A percentile compares a stretch with the other conserved stretches of the same genome.
Evolutionary conservation across 2,329 filamentous ascomycete genomes (phyloP).

Genomic region (Sarocladium kiliense): DNA sequence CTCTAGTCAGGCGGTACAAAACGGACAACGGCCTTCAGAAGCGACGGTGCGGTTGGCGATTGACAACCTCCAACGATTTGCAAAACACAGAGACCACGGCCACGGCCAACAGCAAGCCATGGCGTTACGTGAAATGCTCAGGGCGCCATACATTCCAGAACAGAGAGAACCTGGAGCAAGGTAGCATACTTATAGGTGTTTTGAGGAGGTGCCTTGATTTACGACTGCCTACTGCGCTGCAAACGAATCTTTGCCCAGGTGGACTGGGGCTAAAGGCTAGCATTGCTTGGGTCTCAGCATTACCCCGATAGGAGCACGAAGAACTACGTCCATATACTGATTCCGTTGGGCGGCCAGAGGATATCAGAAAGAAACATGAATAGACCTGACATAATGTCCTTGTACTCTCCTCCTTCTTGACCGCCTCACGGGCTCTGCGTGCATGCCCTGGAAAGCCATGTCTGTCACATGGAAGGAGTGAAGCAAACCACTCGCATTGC

Average conservation of each 20-base stretch:
- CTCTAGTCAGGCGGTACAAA: not conserved
- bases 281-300: too few relatives aligned
- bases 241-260: too few relatives aligned
- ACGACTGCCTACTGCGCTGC: too few relatives aligned
- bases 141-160: not conserved
- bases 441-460: not conserved
- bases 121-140: not conserved
- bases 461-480: not conserved
- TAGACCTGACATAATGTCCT: not conserved
- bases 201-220: too few relatives aligned
- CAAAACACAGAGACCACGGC: not conserved
- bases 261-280: too few relatives aligned
- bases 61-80: slow-evolving; percentile 44
- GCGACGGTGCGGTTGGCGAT: slow-evolving; percentile 61
- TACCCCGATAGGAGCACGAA: too few relatives aligned
- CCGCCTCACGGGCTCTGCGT: not conserved
- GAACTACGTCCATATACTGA: not conserved
- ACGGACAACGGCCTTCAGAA: slow-evolving; percentile 31
- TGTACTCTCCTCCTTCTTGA: not conserved
- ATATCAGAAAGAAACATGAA: not conserved
- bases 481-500: not conserved
- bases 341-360: not conserved
- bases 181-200: not conserved
- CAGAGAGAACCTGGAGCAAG: not conserved
- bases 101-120: not conserved